Conservation (phyloP, 306 rosid species). For the Boehmeria nivea region DNA sequence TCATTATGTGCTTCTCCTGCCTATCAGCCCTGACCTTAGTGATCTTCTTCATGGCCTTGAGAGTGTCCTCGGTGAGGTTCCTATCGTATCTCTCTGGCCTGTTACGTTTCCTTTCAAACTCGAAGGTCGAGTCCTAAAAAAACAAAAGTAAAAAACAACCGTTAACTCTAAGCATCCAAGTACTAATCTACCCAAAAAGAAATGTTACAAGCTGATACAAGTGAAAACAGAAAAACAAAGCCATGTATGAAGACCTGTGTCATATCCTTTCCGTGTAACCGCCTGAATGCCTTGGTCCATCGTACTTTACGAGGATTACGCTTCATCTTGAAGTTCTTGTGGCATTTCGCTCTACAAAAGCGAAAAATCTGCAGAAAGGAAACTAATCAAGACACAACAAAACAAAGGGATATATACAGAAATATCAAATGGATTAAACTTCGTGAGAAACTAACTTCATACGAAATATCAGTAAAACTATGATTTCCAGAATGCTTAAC, state of each 20-base stretch:
- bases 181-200: background rate
- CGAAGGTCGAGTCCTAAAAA: constrained; percentile 72
- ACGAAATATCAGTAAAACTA: too few species aligned
- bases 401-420: too few species aligned
- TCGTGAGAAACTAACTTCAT: too few species aligned
- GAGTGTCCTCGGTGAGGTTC: constrained; percentile 42
- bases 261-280: constrained; percentile 87
- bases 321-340: constrained; percentile 97
- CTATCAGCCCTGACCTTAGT: constrained; percentile 54
- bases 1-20: constrained; percentile 38
- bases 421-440: too few species aligned
- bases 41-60: constrained; percentile 72
- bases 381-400: background rate
- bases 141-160: background rate
- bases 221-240: background rate
- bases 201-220: background rate
- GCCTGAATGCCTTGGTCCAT: constrained; percentile 85
- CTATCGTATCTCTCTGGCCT: constrained; percentile 87
- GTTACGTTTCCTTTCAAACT: constrained; percentile 90
- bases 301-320: constrained; percentile 89
- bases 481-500: too few species aligned
- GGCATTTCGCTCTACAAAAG: constrained; percentile 88
- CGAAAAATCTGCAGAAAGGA: constrained; percentile 56
- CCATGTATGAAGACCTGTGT: constrained; percentile 53
- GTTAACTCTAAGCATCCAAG: background rate